phyloP scores from a whole-genome alignment of 495 filamentous ascomycete genomes.

The Penicillium alfredii region DNA sequence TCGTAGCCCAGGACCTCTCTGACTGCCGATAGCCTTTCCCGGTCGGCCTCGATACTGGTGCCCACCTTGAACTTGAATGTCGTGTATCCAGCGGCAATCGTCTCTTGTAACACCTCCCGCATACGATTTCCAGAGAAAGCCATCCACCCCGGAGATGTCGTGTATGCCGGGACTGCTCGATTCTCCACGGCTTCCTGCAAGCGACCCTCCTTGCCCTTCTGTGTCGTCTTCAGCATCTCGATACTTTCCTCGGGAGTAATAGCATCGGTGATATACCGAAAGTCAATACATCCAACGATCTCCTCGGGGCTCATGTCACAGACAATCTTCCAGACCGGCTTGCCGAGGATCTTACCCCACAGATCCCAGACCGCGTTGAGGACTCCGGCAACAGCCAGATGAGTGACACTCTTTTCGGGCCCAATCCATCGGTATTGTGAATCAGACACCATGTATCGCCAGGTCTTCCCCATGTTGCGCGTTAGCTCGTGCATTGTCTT shows the following conservation, averaged over 20 bases:
- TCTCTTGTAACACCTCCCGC: conserved; percentile 55
- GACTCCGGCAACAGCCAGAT: conserved; percentile 83
- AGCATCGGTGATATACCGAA: conserved; percentile 91
- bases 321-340: conserved; percentile 87
- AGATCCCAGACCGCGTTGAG: conserved; percentile 95
- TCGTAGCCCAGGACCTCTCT: conserved; percentile 69
- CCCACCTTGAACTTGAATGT: conserved; percentile 82
- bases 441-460: conserved; percentile 72
- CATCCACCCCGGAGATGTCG: conserved; percentile 71
- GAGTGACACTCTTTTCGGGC: conserved; percentile 89
- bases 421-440: conserved; percentile 77
- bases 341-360: conserved; percentile 79
- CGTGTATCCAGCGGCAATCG: conserved; percentile 57
- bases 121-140: conserved; percentile 74
- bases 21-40: conserved; percentile 54
- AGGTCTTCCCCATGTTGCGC: conserved; percentile 65
- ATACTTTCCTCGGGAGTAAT: conserved; percentile 74
- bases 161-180: conserved; percentile 70
- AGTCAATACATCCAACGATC: conserved; percentile 83
- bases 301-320: conserved; percentile 85
- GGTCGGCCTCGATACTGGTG: conserved; percentile 54
- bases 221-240: conserved; percentile 49
- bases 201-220: conserved; percentile 49
- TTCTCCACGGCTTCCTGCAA: conserved; percentile 52
- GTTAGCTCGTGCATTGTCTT: conserved; percentile 59